phyloP scores from a whole-genome alignment of 2,329 filamentous ascomycete genomes.

The Penicillium sp. region DNA sequence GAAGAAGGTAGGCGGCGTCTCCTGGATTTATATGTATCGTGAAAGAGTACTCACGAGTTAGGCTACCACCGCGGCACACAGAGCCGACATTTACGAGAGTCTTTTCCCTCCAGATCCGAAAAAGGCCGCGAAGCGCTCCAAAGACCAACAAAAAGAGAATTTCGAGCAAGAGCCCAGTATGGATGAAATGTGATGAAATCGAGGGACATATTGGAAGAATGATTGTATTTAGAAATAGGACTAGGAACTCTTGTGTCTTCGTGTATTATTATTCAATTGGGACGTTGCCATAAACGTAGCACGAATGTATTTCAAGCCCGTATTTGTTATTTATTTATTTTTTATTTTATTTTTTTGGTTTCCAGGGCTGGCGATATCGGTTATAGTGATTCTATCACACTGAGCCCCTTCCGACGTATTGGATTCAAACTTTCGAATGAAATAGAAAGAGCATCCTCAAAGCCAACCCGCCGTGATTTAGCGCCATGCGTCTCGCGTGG shows the following conservation, averaged over 20 bases:
- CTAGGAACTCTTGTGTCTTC: not conserved
- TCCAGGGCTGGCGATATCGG: too few relatives aligned
- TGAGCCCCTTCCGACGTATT: too few relatives aligned
- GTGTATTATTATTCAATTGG: not conserved
- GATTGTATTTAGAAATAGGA: not conserved
- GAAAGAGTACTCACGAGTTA: not conserved
- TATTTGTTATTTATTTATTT: too few relatives aligned
- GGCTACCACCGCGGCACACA: conserved; percentile 14
- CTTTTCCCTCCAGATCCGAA: conserved; percentile 1
- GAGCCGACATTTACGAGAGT: conserved; percentile 17
- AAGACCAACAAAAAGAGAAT: conserved; percentile 1
- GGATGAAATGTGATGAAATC: conserved; percentile 13
- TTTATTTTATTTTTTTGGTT: too few relatives aligned
- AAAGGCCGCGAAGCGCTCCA: not conserved
- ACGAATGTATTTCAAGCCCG: not conserved
- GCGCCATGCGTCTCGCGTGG: not conserved
- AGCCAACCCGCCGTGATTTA: too few relatives aligned
- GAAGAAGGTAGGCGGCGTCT: not conserved
- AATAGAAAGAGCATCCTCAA: too few relatives aligned
- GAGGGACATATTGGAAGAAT: not conserved
- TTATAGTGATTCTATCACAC: too few relatives aligned
- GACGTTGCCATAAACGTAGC: not conserved
- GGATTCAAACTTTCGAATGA: too few relatives aligned
- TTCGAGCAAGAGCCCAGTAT: conserved; percentile 9
- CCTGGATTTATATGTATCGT: too few relatives aligned